phyloP scores from a whole-genome alignment of 2,329 filamentous ascomycete genomes.

The Diatrype stigma region DNA sequence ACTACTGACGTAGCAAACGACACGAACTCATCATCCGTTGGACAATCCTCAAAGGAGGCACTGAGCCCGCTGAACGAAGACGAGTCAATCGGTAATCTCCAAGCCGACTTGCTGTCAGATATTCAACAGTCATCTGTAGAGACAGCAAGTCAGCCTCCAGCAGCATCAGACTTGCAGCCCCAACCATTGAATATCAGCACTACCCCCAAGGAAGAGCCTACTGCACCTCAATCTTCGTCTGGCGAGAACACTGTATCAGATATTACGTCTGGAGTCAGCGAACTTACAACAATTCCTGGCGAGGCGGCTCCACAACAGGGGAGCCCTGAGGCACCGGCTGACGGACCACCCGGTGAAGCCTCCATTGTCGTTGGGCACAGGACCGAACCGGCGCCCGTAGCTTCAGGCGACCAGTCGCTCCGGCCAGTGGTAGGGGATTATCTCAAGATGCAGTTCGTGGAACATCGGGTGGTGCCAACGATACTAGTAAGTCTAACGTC shows the following conservation, averaged over 20 bases:
- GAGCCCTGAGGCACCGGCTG: conserved; percentile 3
- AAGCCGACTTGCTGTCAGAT: not conserved
- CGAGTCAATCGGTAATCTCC: not conserved
- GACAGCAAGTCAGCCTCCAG: not conserved
- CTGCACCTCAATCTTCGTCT: not conserved
- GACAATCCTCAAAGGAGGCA: not conserved
- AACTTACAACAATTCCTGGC: conserved; percentile 1
- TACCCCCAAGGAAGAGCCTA: not conserved
- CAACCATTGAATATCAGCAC: not conserved
- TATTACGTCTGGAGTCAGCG: not conserved
- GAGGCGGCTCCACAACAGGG: conserved; percentile 2
- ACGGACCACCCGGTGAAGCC: conserved; percentile 21
- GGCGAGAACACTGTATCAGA: not conserved
- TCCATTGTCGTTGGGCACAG: conserved; percentile 24
- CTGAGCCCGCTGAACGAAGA: not conserved
- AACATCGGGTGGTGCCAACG: conserved; percentile 89
- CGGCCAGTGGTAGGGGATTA: conserved; percentile 87
- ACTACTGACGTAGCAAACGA: not conserved
- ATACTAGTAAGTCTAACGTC: conserved; percentile 66
- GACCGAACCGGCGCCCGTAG: conserved; percentile 11
- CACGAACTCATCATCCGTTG: not conserved
- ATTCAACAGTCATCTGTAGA: not conserved
- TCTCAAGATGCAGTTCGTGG: conserved; percentile 93
- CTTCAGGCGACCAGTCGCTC: conserved; percentile 10
- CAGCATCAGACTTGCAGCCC: not conserved